Conservation (phyloP, 257 asterid species). For the Solanum rostratum region DNA sequence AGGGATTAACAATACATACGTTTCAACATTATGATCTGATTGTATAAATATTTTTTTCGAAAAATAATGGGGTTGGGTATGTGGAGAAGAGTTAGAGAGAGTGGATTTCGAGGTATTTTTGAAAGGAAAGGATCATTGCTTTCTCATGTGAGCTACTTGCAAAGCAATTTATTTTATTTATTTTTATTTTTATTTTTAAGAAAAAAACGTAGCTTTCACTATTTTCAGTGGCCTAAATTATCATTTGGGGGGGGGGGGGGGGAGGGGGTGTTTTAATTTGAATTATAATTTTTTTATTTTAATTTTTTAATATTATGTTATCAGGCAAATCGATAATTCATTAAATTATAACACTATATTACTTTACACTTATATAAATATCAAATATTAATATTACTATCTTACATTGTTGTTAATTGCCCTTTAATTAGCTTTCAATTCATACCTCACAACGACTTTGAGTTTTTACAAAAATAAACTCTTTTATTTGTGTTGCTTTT, state of each 20-base stretch:
- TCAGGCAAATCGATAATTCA: too few species aligned
- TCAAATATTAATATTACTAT: too few species aligned
- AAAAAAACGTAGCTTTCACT: constrained; percentile 5
- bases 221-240: background rate
- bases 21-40: background rate
- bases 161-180: background rate
- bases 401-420: too few species aligned
- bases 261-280: background rate
- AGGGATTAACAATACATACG: too few species aligned
- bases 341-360: too few species aligned
- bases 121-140: background rate
- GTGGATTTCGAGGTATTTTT: background rate
- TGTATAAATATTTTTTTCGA: background rate
- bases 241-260: background rate
- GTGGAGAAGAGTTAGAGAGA: background rate
- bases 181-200: too few species aligned
- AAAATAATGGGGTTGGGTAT: background rate
- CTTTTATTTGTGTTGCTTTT: too few species aligned
- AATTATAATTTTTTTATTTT: fast-evolving
- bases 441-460: too few species aligned
- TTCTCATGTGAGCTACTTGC: constrained; percentile 10
- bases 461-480: too few species aligned
- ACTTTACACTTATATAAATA: too few species aligned
- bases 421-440: too few species aligned
- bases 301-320: too few species aligned